phyloP scores from a whole-genome alignment of 306 rosid genomes.

The Lagenaria siceraria region DNA sequence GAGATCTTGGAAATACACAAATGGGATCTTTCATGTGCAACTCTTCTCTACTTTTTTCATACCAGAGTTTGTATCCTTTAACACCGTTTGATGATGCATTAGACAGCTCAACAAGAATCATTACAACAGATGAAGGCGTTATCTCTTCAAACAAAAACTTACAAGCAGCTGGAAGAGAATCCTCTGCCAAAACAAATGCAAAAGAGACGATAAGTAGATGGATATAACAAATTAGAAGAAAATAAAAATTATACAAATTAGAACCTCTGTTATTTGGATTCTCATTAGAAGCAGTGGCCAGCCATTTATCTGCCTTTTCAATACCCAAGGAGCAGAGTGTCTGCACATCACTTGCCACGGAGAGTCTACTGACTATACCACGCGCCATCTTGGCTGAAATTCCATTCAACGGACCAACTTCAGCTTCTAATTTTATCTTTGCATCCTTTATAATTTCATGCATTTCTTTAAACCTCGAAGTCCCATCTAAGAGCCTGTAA shows the following conservation, averaged over 20 bases:
- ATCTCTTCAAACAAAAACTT: constrained; percentile 90
- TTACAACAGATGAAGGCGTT: constrained; percentile 63
- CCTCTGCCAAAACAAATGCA: constrained; percentile 41
- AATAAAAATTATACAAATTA: constrained; percentile 11
- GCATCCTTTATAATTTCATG: constrained; percentile 75
- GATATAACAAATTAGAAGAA: constrained; percentile 11
- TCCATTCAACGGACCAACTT: constrained; percentile 84
- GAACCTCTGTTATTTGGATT: constrained; percentile 67
- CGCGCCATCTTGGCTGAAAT: constrained; percentile 92
- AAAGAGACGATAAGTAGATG: constrained; percentile 12
- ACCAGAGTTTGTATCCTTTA: constrained; percentile 97
- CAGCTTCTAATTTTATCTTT: constrained; percentile 73
- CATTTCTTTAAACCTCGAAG: constrained; percentile 72
- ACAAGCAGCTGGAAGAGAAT: constrained; percentile 98
- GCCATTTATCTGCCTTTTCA: constrained; percentile 78
- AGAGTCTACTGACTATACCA: constrained; percentile 92
- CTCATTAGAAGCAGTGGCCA: constrained; percentile 38
- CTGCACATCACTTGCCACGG: constrained; percentile 79
- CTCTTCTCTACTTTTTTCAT: constrained; percentile 65
- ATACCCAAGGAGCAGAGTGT: constrained; percentile 80
- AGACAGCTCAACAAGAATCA: constrained; percentile 64
- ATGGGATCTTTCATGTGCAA: constrained; percentile 57
- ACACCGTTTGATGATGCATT: constrained; percentile 40
- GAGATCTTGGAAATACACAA: constrained; percentile 70
- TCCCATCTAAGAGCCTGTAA: constrained; percentile 74